These are phyloP conservation scores for Halophytophthora batemanensis DNA, from an alignment of 352 stramenopile genomes.

Conservation along the genomic window DNA sequence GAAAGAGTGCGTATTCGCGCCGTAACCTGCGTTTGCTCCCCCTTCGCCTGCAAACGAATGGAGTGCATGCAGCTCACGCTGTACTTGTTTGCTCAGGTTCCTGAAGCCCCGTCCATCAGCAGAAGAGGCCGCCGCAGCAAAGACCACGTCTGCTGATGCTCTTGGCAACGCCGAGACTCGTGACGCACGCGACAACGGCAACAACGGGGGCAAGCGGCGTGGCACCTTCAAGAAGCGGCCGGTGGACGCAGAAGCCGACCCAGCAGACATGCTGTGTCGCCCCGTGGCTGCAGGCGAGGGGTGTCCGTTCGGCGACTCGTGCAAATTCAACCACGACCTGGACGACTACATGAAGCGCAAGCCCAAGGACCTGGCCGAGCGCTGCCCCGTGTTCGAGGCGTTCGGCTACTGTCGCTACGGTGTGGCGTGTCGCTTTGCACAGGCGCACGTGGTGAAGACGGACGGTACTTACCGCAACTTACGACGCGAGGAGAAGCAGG, in stretches of 20 bases:
- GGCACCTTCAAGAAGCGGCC: constrained; percentile 88
- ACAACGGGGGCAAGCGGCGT: constrained; percentile 27
- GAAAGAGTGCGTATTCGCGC: constrained; percentile 32
- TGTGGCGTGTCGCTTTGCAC: constrained; percentile 90
- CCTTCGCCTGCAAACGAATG: not conserved
- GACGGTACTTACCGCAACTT: constrained; percentile 50
- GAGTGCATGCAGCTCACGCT: not conserved
- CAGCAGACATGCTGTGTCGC: constrained; percentile 64
- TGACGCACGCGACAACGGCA: constrained; percentile 12
- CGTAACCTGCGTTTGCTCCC: constrained; percentile 1
- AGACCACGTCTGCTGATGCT: constrained; percentile 1
- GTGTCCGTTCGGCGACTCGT: constrained; percentile 72
- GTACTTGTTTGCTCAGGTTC: constrained; percentile 35
- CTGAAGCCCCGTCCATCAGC: constrained; percentile 33
- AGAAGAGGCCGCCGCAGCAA: no score
- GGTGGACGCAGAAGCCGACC: constrained; percentile 57
- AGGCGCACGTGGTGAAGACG: constrained; percentile 75
- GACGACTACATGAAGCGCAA: constrained; percentile 84
- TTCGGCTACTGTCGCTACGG: constrained; percentile 91
- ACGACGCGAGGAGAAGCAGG: constrained; percentile 28
- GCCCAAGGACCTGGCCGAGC: constrained; percentile 69
- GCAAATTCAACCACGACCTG: constrained; percentile 88
- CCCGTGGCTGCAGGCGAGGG: constrained; percentile 52
- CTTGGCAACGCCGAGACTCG: constrained; percentile 15
- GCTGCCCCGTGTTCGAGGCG: constrained; percentile 78